Base-by-base conservation (phyloP, 1,284 basidiomycete species). In the Sporisorium reilianum region DNA sequence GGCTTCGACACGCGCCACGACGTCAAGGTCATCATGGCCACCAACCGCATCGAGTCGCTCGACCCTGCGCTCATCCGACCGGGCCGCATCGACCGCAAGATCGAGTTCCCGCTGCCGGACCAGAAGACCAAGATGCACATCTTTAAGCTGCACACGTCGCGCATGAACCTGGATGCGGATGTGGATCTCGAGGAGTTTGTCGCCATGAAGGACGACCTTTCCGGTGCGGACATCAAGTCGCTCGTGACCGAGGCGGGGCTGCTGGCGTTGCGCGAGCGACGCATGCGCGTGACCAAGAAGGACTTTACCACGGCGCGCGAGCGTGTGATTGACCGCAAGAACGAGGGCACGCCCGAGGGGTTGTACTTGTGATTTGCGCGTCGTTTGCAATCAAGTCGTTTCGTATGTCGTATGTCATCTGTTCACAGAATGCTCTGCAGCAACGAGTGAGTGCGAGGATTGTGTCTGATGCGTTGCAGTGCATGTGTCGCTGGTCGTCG, bases 1-100 rank as follows among this genome's bases (percentile, higher is more conserved):
- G 97, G 97, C 41, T 99, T 99, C 87, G 97, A 99, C 85, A 95
- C 94, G n/a, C 90, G 95, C 65, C 95, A 95, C 32, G 96, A 99
- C 85, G 96, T 99, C 73, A 99, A 99, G 87, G 95, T 97, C 36
- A 87, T 88, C 80, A 87, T 88, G 86, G 93, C 93, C 25, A 94
- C 92, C 40, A 96, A 96, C 87, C 90, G 90, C 86, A 98, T 99
- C 77, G 95, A 97, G 85, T 91, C 92, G 3, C 89, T 99, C 46
- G 96, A 99, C 86, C 96, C 96, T 49, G 96, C 96, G 20, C 90
- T 99, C 60, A 97, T 98, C 82, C 93, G 97, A 67, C 96, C 97
- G 3, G 97, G 97, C n/a, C 94, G 97, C 83, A 98, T 99, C 78
- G 97, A 99, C 84, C 90, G 97, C 62, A 99, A 99, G 89, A 99